These are phyloP conservation scores for Phialocephala subalpina DNA, from an alignment of 2,329 filamentous ascomycete genomes.

Conservation along the genomic window DNA sequence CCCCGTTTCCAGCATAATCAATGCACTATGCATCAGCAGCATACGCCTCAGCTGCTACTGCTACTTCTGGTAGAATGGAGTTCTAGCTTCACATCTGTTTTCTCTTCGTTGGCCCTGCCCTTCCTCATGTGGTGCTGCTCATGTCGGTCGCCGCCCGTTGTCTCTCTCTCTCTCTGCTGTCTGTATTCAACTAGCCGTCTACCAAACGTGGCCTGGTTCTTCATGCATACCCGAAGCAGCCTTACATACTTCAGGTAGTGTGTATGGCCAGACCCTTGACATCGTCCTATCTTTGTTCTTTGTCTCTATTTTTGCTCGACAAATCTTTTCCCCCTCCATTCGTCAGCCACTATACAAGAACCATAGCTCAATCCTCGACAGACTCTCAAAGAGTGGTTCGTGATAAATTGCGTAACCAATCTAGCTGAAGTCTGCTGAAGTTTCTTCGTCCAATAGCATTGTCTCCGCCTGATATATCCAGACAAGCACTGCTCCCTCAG, in stretches of 20 bases:
- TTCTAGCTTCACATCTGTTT: conserved; percentile 27
- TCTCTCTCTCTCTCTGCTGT: conserved; percentile 38
- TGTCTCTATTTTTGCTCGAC: conserved; percentile 27
- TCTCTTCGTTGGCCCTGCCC: conserved; percentile 26
- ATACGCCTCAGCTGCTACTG: conserved; percentile 15
- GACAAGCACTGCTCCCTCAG: conserved; percentile 27
- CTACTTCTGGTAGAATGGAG: conserved; percentile 26
- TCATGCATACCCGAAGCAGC: conserved; percentile 40
- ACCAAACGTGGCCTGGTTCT: conserved; percentile 39
- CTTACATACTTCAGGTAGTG: conserved; percentile 36
- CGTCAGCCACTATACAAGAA: conserved; percentile 23
- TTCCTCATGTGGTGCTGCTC: conserved; percentile 37
- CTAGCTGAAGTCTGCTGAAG: conserved; percentile 36
- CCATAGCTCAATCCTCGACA: conserved; percentile 17
- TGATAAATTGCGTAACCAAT: conserved; percentile 35
- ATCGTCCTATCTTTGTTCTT: conserved; percentile 38
- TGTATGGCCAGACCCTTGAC: conserved; percentile 30
- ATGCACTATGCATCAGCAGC: conserved; percentile 42
- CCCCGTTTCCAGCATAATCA: conserved; percentile 39
- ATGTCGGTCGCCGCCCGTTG: conserved; percentile 42
- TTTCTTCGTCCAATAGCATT: conserved; percentile 36
- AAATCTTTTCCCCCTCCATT: conserved; percentile 25
- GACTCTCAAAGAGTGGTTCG: conserved; percentile 27
- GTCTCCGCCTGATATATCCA: conserved; percentile 33
- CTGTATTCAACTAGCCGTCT: conserved; percentile 40